Conservation (phyloP, 805 yeast genomes). For the Candida dajiaensis region DNA sequence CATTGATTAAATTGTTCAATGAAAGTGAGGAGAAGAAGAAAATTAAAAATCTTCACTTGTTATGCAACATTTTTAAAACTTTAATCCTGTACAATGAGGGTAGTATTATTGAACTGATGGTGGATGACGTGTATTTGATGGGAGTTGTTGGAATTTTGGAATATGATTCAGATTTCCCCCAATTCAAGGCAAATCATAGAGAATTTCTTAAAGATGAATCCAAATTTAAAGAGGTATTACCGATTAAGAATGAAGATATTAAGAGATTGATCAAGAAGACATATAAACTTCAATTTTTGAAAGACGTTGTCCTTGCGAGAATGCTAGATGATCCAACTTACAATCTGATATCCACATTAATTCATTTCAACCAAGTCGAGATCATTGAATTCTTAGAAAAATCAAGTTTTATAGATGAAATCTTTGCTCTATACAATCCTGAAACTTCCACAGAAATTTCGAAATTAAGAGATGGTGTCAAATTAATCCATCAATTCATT, state of each 20-base stretch:
- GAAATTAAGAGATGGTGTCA: conserved; percentile 62
- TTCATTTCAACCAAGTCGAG: conserved; percentile 62
- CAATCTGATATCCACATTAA: conserved; percentile 58
- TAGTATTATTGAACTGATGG: conserved; percentile 48
- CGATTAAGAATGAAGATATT: conserved; percentile 45
- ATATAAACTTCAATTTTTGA: conserved; percentile 71
- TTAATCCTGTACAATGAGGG: conserved; percentile 68
- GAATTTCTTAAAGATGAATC: conserved; percentile 52
- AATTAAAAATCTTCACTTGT: conserved; percentile 51
- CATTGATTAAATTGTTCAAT: conserved; percentile 47
- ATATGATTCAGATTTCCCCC: conserved; percentile 84
- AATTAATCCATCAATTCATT: conserved; percentile 74
- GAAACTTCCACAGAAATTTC: conserved; percentile 14
- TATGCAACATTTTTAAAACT: conserved; percentile 72
- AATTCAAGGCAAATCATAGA: conserved; percentile 73
- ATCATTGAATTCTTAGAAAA: conserved; percentile 55
- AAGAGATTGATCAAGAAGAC: conserved; percentile 62
- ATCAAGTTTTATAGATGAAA: conserved; percentile 43
- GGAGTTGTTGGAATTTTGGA: conserved; percentile 79
- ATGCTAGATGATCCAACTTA: conserved; percentile 76
- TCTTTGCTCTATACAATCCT: conserved; percentile 50
- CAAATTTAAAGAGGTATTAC: conserved; percentile 66
- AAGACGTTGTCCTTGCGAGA: conserved; percentile 82
- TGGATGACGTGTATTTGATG: conserved; percentile 44
- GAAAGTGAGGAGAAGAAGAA: conserved; percentile 48